Conservation (phyloP, 768 basidiomycete species). For the Mycena polygramma region DNA sequence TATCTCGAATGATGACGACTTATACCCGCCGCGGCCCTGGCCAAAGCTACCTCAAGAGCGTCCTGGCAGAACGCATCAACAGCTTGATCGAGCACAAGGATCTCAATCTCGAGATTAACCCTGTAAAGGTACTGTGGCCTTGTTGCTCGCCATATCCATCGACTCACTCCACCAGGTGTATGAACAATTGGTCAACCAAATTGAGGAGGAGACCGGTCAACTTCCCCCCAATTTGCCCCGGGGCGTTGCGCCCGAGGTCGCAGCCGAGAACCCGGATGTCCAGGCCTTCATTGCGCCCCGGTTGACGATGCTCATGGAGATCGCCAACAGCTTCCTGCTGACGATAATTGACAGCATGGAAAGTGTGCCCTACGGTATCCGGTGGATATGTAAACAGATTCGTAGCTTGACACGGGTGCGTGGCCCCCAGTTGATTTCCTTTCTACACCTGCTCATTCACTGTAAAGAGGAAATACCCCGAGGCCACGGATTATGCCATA, state of each 20-base stretch:
- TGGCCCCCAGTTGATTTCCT: too few species aligned
- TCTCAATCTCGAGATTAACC: slow-evolving; percentile 98
- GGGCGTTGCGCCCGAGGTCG: slow-evolving; percentile 94
- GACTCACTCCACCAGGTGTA: slow-evolving; percentile 76
- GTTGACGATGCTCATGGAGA: slow-evolving; percentile 99
- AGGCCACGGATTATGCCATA: slow-evolving; percentile 98
- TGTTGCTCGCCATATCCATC: neutral
- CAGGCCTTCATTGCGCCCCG: slow-evolving; percentile 98
- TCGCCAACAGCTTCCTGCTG: slow-evolving; percentile 95
- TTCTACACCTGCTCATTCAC: slow-evolving; percentile 20
- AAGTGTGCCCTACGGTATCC: slow-evolving; percentile 97
- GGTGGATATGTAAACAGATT: slow-evolving; percentile 99
- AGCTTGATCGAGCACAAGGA: slow-evolving; percentile 99
- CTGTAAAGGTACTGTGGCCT: slow-evolving; percentile 80
- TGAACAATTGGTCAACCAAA: slow-evolving; percentile 99
- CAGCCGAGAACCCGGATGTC: slow-evolving; percentile 93
- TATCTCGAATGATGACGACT: slow-evolving; percentile 99
- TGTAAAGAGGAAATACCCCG: slow-evolving; percentile 96
- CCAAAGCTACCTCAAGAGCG: slow-evolving; percentile 97
- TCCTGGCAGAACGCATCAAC: slow-evolving; percentile 98
- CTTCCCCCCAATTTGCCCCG: slow-evolving; percentile 92
- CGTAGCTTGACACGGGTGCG: slow-evolving; percentile 92
- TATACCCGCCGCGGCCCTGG: slow-evolving; percentile 99
- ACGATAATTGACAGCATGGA: slow-evolving; percentile 99
- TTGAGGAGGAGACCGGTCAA: slow-evolving; percentile 96